phyloP scores from a whole-genome alignment of 2,329 filamentous ascomycete genomes.

The Blastomyces gilchristii region DNA sequence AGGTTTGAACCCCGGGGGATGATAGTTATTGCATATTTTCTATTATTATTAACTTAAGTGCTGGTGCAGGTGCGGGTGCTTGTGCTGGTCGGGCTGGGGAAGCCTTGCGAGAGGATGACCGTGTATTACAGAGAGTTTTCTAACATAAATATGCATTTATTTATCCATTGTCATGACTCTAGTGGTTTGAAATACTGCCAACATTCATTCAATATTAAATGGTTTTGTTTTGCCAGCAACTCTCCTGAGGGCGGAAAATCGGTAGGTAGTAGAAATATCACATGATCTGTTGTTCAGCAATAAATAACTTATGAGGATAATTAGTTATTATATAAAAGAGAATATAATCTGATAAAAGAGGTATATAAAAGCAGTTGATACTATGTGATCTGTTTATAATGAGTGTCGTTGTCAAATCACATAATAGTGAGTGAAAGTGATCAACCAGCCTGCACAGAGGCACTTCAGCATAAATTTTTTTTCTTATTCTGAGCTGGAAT shows the following conservation, averaged over 20 bases:
- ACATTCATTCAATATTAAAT: neutral
- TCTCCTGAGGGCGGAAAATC: neutral
- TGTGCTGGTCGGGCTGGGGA: neutral
- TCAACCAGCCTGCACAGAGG: no score
- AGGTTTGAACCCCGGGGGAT: slow-evolving; percentile 1
- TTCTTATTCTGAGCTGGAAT: no score
- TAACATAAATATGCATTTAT: neutral
- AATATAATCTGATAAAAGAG: no score
- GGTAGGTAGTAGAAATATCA: neutral
- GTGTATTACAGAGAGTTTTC: neutral
- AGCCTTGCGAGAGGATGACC: neutral
- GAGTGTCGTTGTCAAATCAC: no score
- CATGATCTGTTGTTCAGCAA: neutral
- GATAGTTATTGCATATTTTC: neutral
- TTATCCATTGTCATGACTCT: neutral
- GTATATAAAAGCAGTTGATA: no score
- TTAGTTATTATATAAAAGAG: no score
- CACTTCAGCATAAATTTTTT: no score
- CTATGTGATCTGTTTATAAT: no score
- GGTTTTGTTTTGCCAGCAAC: neutral
- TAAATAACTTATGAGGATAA: no score
- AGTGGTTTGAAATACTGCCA: neutral
- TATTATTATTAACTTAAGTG: no score
- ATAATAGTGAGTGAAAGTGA: no score
- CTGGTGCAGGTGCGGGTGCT: neutral